Percentiles rank a stretch among this genome's conserved stretches.
Evolutionary conservation across 257 asterid genomes (phyloP).

Genomic region (Lantana camara): DNA sequence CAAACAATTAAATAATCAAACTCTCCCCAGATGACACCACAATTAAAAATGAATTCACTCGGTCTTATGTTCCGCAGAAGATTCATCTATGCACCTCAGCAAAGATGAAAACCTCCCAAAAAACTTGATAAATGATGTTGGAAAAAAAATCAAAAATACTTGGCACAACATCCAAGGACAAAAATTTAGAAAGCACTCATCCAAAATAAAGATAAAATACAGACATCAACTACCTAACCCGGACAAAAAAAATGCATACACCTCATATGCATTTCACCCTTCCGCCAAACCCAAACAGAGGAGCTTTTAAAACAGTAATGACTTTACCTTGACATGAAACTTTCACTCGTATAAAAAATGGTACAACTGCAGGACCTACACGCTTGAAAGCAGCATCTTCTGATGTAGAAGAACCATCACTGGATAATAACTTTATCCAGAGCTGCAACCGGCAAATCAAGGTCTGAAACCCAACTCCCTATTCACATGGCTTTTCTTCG

Average conservation of each 20-base stretch:
- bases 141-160: constrained; percentile 11
- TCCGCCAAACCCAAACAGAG: constrained; percentile 29
- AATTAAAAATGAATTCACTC: constrained; percentile 9
- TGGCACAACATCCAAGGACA: constrained; percentile 27
- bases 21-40: constrained; percentile 14
- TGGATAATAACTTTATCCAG: constrained; percentile 24
- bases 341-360: constrained; percentile 39
- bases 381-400: constrained; percentile 36
- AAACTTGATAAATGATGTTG: constrained; percentile 22
- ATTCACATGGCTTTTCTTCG: constrained; percentile 20
- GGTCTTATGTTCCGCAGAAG: constrained; percentile 25
- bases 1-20: constrained; percentile 1
- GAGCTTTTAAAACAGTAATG: not conserved
- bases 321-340: constrained; percentile 20
- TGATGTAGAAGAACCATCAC: constrained; percentile 41
- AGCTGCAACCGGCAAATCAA: constrained; percentile 29
- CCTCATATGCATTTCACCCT: constrained; percentile 24
- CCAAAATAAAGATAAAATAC: constrained; percentile 27
- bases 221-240: constrained; percentile 28
- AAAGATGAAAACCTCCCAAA: constrained; percentile 35
- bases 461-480: constrained; percentile 32
- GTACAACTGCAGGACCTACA: constrained; percentile 38
- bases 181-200: constrained; percentile 27
- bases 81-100: constrained; percentile 24
- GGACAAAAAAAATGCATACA: constrained; percentile 21